These are phyloP conservation scores for Leucosporidium scottii DNA, from an alignment of 768 basidiomycete genomes.

Conservation along the genomic window DNA sequence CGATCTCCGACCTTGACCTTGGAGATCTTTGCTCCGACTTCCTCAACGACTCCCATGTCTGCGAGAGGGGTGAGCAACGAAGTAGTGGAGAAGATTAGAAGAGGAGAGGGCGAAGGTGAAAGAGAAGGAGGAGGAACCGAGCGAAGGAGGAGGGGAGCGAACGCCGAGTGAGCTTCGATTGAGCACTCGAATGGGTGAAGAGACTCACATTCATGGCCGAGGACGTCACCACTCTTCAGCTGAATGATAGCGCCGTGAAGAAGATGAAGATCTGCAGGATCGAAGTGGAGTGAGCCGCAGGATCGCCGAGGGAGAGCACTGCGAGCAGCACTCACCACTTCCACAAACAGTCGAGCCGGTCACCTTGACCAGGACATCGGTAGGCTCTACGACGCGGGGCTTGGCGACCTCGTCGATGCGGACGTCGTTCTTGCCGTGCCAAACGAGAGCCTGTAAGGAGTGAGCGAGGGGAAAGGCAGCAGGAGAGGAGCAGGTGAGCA, in stretches of 20 bases:
- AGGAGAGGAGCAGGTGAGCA: neutral
- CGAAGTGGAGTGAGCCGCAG: constrained; percentile 24
- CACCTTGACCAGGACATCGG: constrained; percentile 66
- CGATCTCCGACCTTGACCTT: constrained; percentile 59
- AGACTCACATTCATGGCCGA: constrained; percentile 56
- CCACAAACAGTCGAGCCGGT: constrained; percentile 68
- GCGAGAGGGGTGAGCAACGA: neutral
- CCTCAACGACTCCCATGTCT: constrained; percentile 61
- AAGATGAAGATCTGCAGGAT: constrained; percentile 51
- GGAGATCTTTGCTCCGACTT: constrained; percentile 57
- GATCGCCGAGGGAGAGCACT: neutral
- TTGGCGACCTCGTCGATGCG: constrained; percentile 18
- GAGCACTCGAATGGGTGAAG: neutral
- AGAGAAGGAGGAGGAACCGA: too few species aligned
- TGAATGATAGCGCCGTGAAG: constrained; percentile 63
- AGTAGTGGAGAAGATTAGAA: too few species aligned
- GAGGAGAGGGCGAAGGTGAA: too few species aligned
- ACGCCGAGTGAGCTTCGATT: neutral
- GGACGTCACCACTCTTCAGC: constrained; percentile 64
- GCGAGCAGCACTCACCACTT: constrained; percentile 40
- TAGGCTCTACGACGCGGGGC: constrained; percentile 56
- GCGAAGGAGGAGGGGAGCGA: too few species aligned
- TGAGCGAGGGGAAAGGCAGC: neutral
- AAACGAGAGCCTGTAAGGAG: constrained; percentile 16
- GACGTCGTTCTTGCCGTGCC: constrained; percentile 20